Evolutionary conservation across 1,139 yeast genomes (phyloP).

Genomic region (Taphrina sp.): DNA sequence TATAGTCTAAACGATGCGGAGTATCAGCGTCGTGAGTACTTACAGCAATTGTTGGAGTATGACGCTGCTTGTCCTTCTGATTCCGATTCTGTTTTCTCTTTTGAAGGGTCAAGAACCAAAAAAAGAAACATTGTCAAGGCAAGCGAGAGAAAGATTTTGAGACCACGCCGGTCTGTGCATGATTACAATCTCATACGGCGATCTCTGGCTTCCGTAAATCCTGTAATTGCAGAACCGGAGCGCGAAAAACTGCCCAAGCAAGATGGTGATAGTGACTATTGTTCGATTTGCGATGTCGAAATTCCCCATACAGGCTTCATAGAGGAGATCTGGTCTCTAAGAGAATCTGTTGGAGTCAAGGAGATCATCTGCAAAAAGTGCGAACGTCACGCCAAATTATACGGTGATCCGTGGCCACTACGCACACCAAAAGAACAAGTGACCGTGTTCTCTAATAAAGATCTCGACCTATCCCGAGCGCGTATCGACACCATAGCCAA

Average conservation of each 20-base stretch:
- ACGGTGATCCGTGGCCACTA: constrained; percentile 25
- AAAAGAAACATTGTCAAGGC: background rate
- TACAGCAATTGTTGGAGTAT: background rate
- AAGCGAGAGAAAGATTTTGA: background rate
- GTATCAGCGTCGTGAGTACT: too few species aligned
- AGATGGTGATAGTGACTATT: constrained; percentile 4
- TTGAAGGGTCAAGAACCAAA: too few species aligned
- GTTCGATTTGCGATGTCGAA: constrained; percentile 24
- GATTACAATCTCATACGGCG: constrained; percentile 23
- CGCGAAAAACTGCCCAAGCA: background rate
- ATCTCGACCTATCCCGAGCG: background rate
- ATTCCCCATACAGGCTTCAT: background rate
- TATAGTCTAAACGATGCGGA: background rate
- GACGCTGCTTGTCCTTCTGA: background rate
- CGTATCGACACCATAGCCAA: background rate
- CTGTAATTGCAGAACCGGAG: background rate
- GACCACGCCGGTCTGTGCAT: constrained; percentile 16
- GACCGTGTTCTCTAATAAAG: too few species aligned
- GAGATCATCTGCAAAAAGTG: constrained; percentile 22
- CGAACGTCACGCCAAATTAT: constrained; percentile 27
- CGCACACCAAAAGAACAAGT: constrained; percentile 18
- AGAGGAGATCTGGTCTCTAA: constrained; percentile 1
- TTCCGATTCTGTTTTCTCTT: too few species aligned
- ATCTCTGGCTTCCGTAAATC: constrained; percentile 8
- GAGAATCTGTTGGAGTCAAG: background rate